Evolutionary conservation across 208 protist species (phyloP).

Genomic region (Trypanosoma platydactyli): DNA sequence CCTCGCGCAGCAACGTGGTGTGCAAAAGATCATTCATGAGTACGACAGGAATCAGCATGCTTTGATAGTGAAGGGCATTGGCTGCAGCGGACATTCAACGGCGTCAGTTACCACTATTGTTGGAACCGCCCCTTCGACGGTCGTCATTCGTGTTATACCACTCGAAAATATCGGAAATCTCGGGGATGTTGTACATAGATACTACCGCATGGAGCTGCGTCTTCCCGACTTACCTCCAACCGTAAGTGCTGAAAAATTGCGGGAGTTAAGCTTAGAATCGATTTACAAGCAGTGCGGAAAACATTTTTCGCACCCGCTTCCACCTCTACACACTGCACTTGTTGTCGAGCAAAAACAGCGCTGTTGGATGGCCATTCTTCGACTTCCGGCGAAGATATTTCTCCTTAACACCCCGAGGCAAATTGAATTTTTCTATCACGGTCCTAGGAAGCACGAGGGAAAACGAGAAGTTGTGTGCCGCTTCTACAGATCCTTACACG

Average conservation of each 20-base stretch:
- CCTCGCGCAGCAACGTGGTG: constrained; percentile 13
- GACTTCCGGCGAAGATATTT: constrained; percentile 26
- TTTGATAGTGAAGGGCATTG: constrained; percentile 19
- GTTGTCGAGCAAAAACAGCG: background rate
- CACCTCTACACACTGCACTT: constrained; percentile 18
- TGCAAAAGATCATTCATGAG: constrained; percentile 17
- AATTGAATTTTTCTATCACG: constrained; percentile 14
- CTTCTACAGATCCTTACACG: constrained; percentile 16
- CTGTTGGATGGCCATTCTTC: constrained; percentile 8
- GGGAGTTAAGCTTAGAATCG: background rate
- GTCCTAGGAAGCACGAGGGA: constrained; percentile 25
- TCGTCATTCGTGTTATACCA: constrained; percentile 23
- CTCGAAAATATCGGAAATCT: constrained; percentile 1
- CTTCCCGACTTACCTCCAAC: constrained; percentile 3
- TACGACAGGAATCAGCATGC: constrained; percentile 12
- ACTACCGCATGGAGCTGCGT: constrained; percentile 20
- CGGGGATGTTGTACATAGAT: constrained; percentile 22
- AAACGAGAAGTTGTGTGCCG: constrained; percentile 13
- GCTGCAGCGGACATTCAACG: background rate
- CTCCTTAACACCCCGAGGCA: constrained; percentile 4
- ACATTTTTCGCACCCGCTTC: constrained; percentile 20
- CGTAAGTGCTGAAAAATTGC: background rate
- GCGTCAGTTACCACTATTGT: background rate
- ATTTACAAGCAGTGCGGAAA: constrained; percentile 21
- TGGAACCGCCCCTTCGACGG: background rate